Base-by-base conservation (phyloP, 352 stramenopile species). In the Globisporangium irregulare region DNA sequence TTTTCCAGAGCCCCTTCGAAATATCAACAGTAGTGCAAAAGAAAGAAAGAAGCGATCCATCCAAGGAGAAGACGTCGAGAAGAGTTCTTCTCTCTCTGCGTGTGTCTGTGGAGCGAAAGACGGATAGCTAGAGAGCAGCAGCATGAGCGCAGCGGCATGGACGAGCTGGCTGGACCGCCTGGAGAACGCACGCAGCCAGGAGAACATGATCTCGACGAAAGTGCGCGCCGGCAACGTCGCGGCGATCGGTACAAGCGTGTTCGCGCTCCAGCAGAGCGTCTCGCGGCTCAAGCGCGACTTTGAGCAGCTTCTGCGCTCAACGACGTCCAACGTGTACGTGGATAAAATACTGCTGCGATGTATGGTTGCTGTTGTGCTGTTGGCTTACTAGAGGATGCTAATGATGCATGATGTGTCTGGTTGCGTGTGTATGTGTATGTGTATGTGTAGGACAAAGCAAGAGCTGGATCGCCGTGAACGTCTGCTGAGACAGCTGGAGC, bases 181-280 rank as follows among this genome's bases (percentile, higher is more conserved):
- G 32, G 87, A 95, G 73, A 87, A 79, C 64, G 87, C 87, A 43
- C 81, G 87, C 54, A 67, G 74, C 24, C 82, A 93, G 67, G 82
- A 95, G 69, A 81, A 78, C 67, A 77, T 76, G 50, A 65, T 94
- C 53, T 77, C 78, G 22, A 73, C 61, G 53, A 94, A 94, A 63
- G 85, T 95, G 51, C 86, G 83, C 53, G 71, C 78, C 1, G 84
- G 82, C 1, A 92, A 93, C 67, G 69, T 75, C 22, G 69, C 80
- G 3, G 72, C 81, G 24, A 78, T 93, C 50, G 86, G 86, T 64
- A 91, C 86, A 22, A 94, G 87, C 74, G 87, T 91, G 48, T 95
- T 93, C 68, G 86, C 84, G 48, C 68, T 95, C 68, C 87, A 95
- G 71, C 87, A 95, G 78, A 92, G 82, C 59, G 80, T 87, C n/a